Evolutionary conservation across 192 early-diverging fungal genomes (phyloP), one percentile per base, ranked within the genome.

Genomic region (Coemansia sp.): DNA sequence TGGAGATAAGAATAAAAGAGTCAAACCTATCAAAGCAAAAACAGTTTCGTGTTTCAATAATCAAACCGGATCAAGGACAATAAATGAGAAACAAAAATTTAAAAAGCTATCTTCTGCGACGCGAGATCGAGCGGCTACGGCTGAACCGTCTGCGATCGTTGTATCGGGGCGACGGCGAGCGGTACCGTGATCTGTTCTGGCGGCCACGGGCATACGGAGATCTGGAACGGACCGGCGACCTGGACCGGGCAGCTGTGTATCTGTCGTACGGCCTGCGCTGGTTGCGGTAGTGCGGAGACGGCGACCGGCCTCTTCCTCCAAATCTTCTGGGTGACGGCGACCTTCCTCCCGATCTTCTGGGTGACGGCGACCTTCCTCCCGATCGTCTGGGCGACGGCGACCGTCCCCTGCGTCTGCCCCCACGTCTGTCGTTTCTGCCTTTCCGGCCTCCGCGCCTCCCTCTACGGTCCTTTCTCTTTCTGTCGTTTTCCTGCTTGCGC

Each of bases 101-200:
- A 25, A 53, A 22, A 31, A 49, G 36, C 40, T 64, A 78, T 48
- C 76, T 72, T 58, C 75, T 72, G 60, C 66, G 49, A 31, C 75
- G 57, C n/a, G 75, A 78, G 47, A 66, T 25, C 28, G 75, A 78
- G 63, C 75, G 75, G 51, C 70, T 78, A 47, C 75, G 75, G 12
- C 59, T 59, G 34, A 63, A 72, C 11, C 76, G 61, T 19, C 64
- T 46, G 54, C 70, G 55, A 15, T 62, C 46, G 37, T 66, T 56
- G 57, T 64, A 57, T 37, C 67, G 62, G 25, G 76, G 76, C 31
- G 67, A 69, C 8, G 76, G 76, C 51, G 76, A 78, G 55, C 76
- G 70, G 48, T 37, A 17, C 6, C 67, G 57, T 10, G 44, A 62
- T 1, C 66, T 47, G 37, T 59, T 57, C 19, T 54, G 34, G 47